Evolutionary conservation across 768 basidiomycete genomes (phyloP).

Genomic region (Suillus subaureus): DNA sequence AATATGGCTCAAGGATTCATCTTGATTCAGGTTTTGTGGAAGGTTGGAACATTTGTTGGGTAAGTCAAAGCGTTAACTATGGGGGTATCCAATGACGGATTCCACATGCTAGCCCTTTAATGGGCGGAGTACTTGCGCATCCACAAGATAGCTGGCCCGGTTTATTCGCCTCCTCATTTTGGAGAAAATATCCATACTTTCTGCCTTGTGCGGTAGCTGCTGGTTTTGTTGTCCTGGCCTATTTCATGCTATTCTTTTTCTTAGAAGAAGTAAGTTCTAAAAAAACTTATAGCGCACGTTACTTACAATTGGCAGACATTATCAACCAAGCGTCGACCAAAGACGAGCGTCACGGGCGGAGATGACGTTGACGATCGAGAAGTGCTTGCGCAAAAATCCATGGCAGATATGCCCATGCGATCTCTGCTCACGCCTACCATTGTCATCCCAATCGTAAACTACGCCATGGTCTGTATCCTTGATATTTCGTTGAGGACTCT

Average conservation of each 20-base stretch:
- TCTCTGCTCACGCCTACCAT: constrained; percentile 29
- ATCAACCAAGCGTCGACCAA: neutral
- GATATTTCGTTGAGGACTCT: constrained; percentile 30
- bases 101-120: constrained; percentile 42
- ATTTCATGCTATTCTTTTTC: constrained; percentile 45
- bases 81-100: too few relatives aligned
- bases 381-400: constrained; percentile 7
- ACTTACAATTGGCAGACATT: neutral
- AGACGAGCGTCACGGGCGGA: neutral
- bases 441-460: constrained; percentile 31
- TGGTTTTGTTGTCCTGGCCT: constrained; percentile 48
- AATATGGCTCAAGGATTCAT: constrained; percentile 45
- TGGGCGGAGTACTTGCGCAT: constrained; percentile 56
- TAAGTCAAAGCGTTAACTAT: constrained; percentile 15
- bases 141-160: constrained; percentile 55
- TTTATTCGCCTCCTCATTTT: constrained; percentile 49
- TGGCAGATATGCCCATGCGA: constrained; percentile 42
- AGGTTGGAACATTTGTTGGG: constrained; percentile 31
- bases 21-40: constrained; percentile 43
- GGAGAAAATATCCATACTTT: constrained; percentile 59
- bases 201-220: constrained; percentile 66
- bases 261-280: constrained; percentile 51
- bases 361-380: constrained; percentile 3
- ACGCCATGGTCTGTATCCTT: constrained; percentile 29
- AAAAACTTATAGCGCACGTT: too few relatives aligned